phyloP scores from a whole-genome alignment of 2,329 filamentous ascomycete genomes.

The Macroventuria anomochaeta region DNA sequence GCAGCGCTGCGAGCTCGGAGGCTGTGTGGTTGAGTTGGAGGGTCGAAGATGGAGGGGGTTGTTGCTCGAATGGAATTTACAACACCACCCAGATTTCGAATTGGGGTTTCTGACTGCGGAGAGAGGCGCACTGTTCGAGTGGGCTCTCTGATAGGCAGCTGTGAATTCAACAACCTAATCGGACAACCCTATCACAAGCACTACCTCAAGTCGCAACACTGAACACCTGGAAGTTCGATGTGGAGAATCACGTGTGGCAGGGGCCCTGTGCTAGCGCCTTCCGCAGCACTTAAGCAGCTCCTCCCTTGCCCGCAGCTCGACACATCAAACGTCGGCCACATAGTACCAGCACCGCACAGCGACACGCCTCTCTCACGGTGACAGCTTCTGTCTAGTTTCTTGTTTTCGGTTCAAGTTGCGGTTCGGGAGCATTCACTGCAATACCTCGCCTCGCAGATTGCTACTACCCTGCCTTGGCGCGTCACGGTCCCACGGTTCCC shows the following conservation, averaged over 20 bases:
- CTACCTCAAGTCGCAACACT: slow-evolving; percentile 24
- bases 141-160: not conserved
- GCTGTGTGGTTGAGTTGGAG: slow-evolving; percentile 3
- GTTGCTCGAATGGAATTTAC: slow-evolving; percentile 4
- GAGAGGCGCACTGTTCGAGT: not conserved
- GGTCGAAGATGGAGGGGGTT: slow-evolving; percentile 20
- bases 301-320: slow-evolving; percentile 18
- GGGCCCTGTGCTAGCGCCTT: slow-evolving; percentile 20
- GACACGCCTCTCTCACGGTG: not conserved
- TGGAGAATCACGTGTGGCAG: slow-evolving; percentile 34
- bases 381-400: not conserved
- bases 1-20: slow-evolving; percentile 1
- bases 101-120: not conserved
- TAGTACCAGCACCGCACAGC: not conserved
- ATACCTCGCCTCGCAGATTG: not conserved
- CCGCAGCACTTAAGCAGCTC: slow-evolving; percentile 21
- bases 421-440: not conserved
- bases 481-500: slow-evolving; percentile 1
- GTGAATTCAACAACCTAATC: not conserved
- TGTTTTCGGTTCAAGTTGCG: too few species aligned
- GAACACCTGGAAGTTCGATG: slow-evolving; percentile 33
- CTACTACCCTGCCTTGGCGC: slow-evolving; percentile 3
- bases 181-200: slow-evolving; percentile 15
- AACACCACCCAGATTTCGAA: not conserved
- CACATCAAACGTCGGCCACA: not conserved